Conservation (phyloP, 2,329 filamentous ascomycete genomes). For the Chalaropsis ovoidea region DNA sequence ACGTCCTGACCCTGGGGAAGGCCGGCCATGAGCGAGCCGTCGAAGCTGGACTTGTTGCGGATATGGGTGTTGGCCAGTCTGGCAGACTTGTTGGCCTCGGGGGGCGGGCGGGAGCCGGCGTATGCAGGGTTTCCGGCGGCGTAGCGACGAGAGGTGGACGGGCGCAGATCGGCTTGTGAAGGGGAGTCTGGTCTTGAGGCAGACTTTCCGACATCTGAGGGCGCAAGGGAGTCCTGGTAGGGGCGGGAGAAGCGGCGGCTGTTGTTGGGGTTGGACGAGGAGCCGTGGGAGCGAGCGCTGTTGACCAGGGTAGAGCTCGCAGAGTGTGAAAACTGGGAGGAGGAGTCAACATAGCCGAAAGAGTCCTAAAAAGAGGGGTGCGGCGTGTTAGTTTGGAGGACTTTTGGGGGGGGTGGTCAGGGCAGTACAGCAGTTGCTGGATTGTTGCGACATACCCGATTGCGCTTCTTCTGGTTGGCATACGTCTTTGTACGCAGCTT, state of each 20-base stretch:
- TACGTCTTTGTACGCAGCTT: slow-evolving; percentile 68
- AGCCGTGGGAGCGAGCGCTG: slow-evolving; percentile 40
- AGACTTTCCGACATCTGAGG: slow-evolving; percentile 38
- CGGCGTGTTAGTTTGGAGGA: slow-evolving; percentile 4
- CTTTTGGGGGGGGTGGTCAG: too few relatives aligned
- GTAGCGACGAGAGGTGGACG: slow-evolving; percentile 33
- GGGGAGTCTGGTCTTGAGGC: slow-evolving; percentile 64
- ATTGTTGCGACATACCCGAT: slow-evolving; percentile 53
- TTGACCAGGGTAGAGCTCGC: slow-evolving; percentile 51
- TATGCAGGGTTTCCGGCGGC: slow-evolving; percentile 44
- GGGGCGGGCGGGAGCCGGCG: slow-evolving; percentile 42
- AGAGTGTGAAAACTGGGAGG: slow-evolving; percentile 49
- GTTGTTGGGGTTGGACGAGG: not conserved
- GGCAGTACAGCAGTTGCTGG: not conserved
- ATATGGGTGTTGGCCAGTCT: slow-evolving; percentile 45
- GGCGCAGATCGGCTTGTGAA: slow-evolving; percentile 43
- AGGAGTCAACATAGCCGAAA: slow-evolving; percentile 69
- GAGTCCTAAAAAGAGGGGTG: slow-evolving; percentile 53
- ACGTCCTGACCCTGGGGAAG: slow-evolving; percentile 78
- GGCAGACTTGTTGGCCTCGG: slow-evolving; percentile 42
- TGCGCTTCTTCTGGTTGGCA: slow-evolving; percentile 68
- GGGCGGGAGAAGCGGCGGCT: slow-evolving; percentile 55
- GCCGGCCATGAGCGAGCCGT: slow-evolving; percentile 75
- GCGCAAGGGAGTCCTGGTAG: slow-evolving; percentile 41
- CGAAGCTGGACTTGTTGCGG: slow-evolving; percentile 71